Percentiles rank a stretch among this genome's conserved stretches.
phyloP scores from a whole-genome alignment of 2,329 filamentous ascomycete species.

The Fusarium cicatricum region DNA sequence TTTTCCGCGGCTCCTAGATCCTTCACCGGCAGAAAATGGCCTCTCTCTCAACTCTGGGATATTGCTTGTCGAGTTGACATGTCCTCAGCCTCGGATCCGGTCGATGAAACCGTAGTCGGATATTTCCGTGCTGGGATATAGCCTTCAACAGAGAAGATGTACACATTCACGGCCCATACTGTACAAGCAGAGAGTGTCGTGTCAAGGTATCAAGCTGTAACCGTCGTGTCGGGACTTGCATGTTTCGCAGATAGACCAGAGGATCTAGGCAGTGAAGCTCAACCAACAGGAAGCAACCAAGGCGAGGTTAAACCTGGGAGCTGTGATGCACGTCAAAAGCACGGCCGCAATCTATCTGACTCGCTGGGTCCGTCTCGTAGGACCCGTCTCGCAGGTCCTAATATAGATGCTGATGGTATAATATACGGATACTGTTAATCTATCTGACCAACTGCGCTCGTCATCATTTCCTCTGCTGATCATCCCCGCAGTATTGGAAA shows the following conservation, averaged over 20 bases:
- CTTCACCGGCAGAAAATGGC: too few species aligned
- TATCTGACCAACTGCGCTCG: neutral
- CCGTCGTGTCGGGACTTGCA: conserved; percentile 1
- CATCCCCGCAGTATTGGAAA: neutral
- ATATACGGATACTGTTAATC: neutral
- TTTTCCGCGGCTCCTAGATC: neutral
- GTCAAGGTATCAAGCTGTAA: neutral
- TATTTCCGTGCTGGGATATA: neutral
- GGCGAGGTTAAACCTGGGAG: neutral
- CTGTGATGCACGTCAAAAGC: neutral
- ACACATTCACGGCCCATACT: neutral
- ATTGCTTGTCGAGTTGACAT: neutral
- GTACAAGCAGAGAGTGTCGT: neutral
- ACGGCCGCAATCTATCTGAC: neutral
- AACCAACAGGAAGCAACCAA: neutral
- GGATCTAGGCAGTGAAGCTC: neutral
- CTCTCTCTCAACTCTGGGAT: neutral
- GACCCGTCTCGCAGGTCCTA: too few species aligned
- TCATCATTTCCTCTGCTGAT: neutral
- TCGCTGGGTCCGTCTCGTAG: too few species aligned
- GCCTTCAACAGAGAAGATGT: neutral
- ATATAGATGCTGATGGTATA: too few species aligned
- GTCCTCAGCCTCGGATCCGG: neutral
- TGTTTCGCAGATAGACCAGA: conserved; percentile 1
- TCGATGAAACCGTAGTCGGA: neutral